A percentile compares a stretch with the other conserved stretches of the same genome.
Conservation (phyloP, 805 yeast genomes). For the Candida verbasci region DNA sequence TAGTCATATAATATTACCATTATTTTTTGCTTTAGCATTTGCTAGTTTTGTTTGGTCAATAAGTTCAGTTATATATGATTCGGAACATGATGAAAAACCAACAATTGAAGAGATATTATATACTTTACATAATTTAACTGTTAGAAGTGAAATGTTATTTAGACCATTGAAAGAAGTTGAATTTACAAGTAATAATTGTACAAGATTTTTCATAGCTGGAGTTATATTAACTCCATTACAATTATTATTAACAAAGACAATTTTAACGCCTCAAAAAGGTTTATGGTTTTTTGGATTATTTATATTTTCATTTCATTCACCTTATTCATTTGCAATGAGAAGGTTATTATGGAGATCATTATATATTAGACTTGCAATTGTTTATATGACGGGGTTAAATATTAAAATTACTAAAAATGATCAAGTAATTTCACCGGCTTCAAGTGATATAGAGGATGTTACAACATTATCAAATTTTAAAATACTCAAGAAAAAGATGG, state of each 20-base stretch:
- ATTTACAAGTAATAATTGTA: slow-evolving; percentile 21
- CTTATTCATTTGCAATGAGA: slow-evolving; percentile 44
- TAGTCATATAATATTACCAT: slow-evolving; percentile 35
- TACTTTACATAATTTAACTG: slow-evolving; percentile 42
- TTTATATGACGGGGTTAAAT: slow-evolving; percentile 40
- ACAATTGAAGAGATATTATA: slow-evolving; percentile 51
- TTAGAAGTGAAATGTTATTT: slow-evolving; percentile 37
- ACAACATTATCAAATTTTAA: slow-evolving; percentile 30
- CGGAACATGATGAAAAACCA: slow-evolving; percentile 42
- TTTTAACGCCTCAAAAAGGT: slow-evolving; percentile 29
- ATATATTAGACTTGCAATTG: slow-evolving; percentile 32
- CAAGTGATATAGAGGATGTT: slow-evolving; percentile 15
- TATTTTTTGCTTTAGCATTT: slow-evolving; percentile 29
- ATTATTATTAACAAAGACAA: slow-evolving; percentile 25
- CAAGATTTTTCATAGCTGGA: slow-evolving; percentile 26
- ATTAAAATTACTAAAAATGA: slow-evolving; percentile 13
- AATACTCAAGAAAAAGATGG: slow-evolving; percentile 31
- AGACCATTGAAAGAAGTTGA: slow-evolving; percentile 34
- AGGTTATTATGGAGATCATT: slow-evolving; percentile 49
- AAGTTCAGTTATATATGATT: slow-evolving; percentile 38
- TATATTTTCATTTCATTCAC: slow-evolving; percentile 41
- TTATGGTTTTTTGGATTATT: slow-evolving; percentile 35
- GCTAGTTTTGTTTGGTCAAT: slow-evolving; percentile 44
- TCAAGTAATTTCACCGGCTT: slow-evolving; percentile 9
- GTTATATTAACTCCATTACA: slow-evolving; percentile 42